These are phyloP conservation scores for Ramularia endophylla DNA, from an alignment of 2,329 filamentous ascomycete genomes.

Conservation along the genomic window DNA sequence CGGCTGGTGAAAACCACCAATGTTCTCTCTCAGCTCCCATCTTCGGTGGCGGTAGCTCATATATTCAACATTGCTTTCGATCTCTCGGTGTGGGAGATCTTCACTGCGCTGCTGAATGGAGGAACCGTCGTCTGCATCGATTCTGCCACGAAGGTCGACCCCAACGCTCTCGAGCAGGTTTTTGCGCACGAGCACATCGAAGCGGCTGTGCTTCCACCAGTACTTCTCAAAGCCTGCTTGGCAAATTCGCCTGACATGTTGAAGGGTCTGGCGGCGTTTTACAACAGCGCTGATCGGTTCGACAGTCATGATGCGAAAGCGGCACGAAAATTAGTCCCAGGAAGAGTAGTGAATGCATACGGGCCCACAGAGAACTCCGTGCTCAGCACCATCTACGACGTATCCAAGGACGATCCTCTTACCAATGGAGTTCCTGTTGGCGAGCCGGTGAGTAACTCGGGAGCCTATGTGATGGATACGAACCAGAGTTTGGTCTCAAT, in stretches of 20 bases:
- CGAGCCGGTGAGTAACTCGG: slow-evolving; percentile 1
- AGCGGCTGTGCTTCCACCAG: slow-evolving; percentile 6
- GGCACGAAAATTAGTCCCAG: background rate
- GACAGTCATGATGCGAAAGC: background rate
- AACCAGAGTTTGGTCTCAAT: slow-evolving; percentile 3
- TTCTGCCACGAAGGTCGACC: background rate
- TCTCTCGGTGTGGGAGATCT: slow-evolving; percentile 6
- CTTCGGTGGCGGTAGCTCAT: slow-evolving; percentile 1
- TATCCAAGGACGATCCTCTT: background rate
- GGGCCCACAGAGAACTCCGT: slow-evolving; percentile 12
- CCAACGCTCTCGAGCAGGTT: background rate
- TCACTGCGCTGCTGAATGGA: slow-evolving; percentile 6
- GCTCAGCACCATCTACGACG: slow-evolving; percentile 7
- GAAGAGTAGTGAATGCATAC: slow-evolving; percentile 5
- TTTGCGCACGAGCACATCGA: background rate
- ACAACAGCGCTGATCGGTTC: slow-evolving; percentile 2
- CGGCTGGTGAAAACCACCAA: slow-evolving; percentile 5
- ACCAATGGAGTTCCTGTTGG: slow-evolving; percentile 5
- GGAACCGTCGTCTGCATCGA: slow-evolving; percentile 9
- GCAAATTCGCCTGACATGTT: background rate
- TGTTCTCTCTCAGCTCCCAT: slow-evolving; percentile 1
- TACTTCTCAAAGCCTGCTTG: slow-evolving; percentile 3
- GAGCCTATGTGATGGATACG: slow-evolving; percentile 6
- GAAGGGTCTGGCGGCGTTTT: background rate
- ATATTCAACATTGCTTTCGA: slow-evolving; percentile 7